Percentiles rank a stretch among this genome's conserved stretches.
Conservation (phyloP, 768 basidiomycete species). For the Boletus rufocinnamomeus region DNA sequence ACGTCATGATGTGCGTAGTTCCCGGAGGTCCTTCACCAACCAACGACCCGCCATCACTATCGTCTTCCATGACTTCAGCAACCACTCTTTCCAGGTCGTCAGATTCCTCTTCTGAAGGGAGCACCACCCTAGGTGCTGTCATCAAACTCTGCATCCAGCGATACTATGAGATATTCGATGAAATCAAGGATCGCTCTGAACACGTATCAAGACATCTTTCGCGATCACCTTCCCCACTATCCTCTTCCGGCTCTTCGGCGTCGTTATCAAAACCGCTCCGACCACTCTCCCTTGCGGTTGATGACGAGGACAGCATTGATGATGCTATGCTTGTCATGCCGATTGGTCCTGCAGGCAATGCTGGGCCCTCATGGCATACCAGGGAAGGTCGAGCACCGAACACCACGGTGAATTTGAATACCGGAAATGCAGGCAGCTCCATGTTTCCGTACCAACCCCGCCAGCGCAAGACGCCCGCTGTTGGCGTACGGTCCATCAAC, state of each 20-base stretch:
- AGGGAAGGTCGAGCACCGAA: slow-evolving; percentile 18
- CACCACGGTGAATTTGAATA: slow-evolving; percentile 29
- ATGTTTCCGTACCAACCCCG: slow-evolving; percentile 41
- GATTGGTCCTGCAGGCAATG: slow-evolving; percentile 46
- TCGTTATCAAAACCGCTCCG: slow-evolving; percentile 27
- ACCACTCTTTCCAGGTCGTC: slow-evolving; percentile 26
- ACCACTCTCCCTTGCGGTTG: slow-evolving; percentile 36
- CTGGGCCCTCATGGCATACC: slow-evolving; percentile 10
- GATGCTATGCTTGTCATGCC: slow-evolving; percentile 77
- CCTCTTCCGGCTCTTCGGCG: slow-evolving; percentile 22
- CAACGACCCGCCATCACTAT: slow-evolving; percentile 27
- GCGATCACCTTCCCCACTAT: slow-evolving; percentile 33
- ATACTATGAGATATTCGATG: slow-evolving; percentile 87
- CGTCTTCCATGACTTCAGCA: slow-evolving; percentile 16
- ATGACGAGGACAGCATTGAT: slow-evolving; percentile 74
- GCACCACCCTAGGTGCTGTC: slow-evolving; percentile 68
- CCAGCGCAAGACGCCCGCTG: slow-evolving; percentile 38
- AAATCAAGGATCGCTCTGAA: slow-evolving; percentile 70
- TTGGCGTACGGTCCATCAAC: slow-evolving; percentile 38
- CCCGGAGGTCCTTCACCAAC: slow-evolving; percentile 48
- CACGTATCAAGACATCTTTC: slow-evolving; percentile 39
- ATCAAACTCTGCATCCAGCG: slow-evolving; percentile 77
- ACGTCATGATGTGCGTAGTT: slow-evolving; percentile 73
- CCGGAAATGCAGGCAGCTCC: slow-evolving; percentile 10
- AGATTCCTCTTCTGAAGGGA: slow-evolving; percentile 42